Conservation (phyloP, 345 rosid species). For the Brassica napus region DNA sequence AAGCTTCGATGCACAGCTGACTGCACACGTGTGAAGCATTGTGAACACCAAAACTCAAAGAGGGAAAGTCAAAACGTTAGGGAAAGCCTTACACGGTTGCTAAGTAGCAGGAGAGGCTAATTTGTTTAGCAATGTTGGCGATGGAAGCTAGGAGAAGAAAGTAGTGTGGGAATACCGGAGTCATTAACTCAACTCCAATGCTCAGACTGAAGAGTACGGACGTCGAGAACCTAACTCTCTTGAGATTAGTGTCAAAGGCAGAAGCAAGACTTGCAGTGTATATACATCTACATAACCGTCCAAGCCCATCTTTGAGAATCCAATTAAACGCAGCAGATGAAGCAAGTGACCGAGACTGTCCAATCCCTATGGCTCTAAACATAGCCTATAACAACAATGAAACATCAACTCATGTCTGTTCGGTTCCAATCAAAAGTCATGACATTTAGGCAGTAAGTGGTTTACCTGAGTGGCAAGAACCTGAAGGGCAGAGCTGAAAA, state of each 20-base stretch:
- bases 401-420: background rate
- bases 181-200: slow-evolving; percentile 88
- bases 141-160: slow-evolving; percentile 81
- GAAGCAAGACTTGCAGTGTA: slow-evolving; percentile 88
- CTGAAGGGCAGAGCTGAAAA: slow-evolving; percentile 87
- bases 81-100: slow-evolving; percentile 79
- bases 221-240: slow-evolving; percentile 88
- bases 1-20: slow-evolving; percentile 87
- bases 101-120: slow-evolving; percentile 78
- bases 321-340: slow-evolving; percentile 92
- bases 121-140: slow-evolving; percentile 93
- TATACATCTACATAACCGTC: slow-evolving; percentile 81
- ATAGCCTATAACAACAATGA: slow-evolving; percentile 52
- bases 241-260: slow-evolving; percentile 87
- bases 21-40: slow-evolving; percentile 35
- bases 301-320: slow-evolving; percentile 92
- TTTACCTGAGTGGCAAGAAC: slow-evolving; percentile 95
- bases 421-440: background rate
- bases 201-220: slow-evolving; percentile 83
- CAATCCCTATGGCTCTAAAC: slow-evolving; percentile 92
- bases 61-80: background rate
- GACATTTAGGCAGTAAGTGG: background rate
- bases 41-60: background rate
- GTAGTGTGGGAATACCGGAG: slow-evolving; percentile 71
- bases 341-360: slow-evolving; percentile 75